Evolutionary conservation across 2,329 filamentous ascomycete genomes (phyloP).

Genomic region (Colletotrichum spinosum): DNA sequence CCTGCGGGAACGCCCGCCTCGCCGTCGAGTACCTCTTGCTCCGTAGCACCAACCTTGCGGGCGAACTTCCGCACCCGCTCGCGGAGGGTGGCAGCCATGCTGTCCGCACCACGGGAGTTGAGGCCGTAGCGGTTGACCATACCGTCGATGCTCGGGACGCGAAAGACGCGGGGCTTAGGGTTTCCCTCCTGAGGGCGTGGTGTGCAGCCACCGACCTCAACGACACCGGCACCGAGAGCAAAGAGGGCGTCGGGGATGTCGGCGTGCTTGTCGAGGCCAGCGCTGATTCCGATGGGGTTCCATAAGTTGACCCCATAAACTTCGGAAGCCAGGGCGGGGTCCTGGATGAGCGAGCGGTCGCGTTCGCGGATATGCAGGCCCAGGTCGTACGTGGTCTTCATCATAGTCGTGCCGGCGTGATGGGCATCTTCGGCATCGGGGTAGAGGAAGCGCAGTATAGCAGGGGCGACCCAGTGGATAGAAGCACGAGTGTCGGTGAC

Average conservation of each 20-base stretch:
- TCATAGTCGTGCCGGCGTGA: constrained; percentile 76
- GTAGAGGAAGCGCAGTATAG: constrained; percentile 72
- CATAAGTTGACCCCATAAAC: constrained; percentile 83
- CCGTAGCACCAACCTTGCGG: constrained; percentile 75
- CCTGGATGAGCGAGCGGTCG: constrained; percentile 51
- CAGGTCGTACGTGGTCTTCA: constrained; percentile 80
- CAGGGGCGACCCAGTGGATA: constrained; percentile 75
- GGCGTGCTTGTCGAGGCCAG: constrained; percentile 93
- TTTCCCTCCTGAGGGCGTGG: constrained; percentile 91
- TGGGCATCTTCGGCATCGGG: constrained; percentile 94
- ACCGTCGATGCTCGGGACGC: constrained; percentile 83
- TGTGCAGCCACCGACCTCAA: constrained; percentile 93
- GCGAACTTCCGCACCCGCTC: constrained; percentile 84
- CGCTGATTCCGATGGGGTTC: constrained; percentile 95
- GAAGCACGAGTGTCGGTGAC: constrained; percentile 80
- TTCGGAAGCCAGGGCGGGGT: constrained; percentile 49
- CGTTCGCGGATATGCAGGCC: constrained; percentile 87
- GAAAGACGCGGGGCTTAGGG: constrained; percentile 87
- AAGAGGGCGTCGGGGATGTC: constrained; percentile 89
- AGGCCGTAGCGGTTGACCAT: constrained; percentile 97
- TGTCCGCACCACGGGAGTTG: constrained; percentile 90
- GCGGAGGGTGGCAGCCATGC: constrained; percentile 82
- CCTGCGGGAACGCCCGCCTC: constrained; percentile 83
- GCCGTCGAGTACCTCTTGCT: constrained; percentile 81
- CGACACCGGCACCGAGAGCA: constrained; percentile 84